Evolutionary conservation across 768 basidiomycete genomes (phyloP).

Genomic region (Podaxis mareebaensis): DNA sequence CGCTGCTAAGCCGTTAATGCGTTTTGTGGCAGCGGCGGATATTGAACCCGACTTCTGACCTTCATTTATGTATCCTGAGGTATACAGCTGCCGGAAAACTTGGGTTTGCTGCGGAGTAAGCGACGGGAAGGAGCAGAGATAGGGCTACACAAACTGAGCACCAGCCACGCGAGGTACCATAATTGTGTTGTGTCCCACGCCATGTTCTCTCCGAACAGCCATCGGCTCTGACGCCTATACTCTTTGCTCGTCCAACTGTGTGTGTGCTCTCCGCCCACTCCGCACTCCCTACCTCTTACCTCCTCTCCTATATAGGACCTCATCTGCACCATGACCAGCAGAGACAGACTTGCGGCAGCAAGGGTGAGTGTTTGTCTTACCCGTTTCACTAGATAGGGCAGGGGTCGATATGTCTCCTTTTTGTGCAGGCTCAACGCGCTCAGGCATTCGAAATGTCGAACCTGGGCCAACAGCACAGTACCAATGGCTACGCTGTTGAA

Average conservation of each 20-base stretch:
- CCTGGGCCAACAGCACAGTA: conserved; percentile 19
- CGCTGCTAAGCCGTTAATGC: background rate
- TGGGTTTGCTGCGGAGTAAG: background rate
- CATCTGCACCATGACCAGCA: conserved; percentile 6
- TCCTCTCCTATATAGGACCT: background rate
- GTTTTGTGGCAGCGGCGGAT: background rate
- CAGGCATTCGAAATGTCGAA: conserved; percentile 35
- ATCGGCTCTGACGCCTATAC: background rate
- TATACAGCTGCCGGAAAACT: background rate
- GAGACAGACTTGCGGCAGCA: conserved; percentile 11
- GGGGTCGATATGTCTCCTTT: conserved; percentile 4
- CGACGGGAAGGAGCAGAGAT: background rate
- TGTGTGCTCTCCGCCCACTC: background rate
- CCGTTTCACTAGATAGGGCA: background rate
- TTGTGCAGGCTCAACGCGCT: conserved; percentile 33
- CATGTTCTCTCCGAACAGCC: background rate
- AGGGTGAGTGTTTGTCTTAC: conserved; percentile 6
- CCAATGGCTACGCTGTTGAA: conserved; percentile 21
- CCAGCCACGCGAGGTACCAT: conserved; percentile 8
- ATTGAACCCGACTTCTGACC: background rate
- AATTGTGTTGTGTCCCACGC: background rate
- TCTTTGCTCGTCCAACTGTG: background rate
- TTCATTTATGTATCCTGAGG: background rate
- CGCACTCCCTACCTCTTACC: background rate
- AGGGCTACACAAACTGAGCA: background rate